Conservation (phyloP, 1,284 basidiomycete genomes). For the Ceratobasidium sp. region DNA sequence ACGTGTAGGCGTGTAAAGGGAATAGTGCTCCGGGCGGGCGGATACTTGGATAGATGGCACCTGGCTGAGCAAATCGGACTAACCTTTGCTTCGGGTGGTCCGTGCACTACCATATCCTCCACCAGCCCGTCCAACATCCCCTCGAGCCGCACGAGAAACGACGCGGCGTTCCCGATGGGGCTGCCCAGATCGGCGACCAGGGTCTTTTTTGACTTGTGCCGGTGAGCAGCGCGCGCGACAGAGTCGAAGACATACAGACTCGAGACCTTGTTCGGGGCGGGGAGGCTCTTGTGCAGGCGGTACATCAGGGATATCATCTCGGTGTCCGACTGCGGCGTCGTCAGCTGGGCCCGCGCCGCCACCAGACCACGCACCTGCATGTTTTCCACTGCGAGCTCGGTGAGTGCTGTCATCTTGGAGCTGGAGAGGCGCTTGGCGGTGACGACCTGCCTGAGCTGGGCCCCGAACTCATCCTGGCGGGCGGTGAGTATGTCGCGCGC, state of each 20-base stretch:
- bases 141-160: slow-evolving; percentile 86
- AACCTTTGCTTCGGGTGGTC: slow-evolving; percentile 81
- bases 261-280: slow-evolving; percentile 73
- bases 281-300: slow-evolving; percentile 82
- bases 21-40: slow-evolving; percentile 2
- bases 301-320: slow-evolving; percentile 86
- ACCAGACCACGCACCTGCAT: slow-evolving; percentile 67
- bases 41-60: slow-evolving; percentile 24
- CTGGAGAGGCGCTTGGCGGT: slow-evolving; percentile 82
- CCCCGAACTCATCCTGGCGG: slow-evolving; percentile 75
- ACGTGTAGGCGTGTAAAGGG: slow-evolving; percentile 7
- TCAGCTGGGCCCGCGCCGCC: slow-evolving; percentile 31
- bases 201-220: slow-evolving; percentile 69
- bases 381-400: slow-evolving; percentile 74
- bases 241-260: slow-evolving; percentile 93
- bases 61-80: slow-evolving; percentile 57
- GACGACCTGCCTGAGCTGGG: slow-evolving; percentile 80
- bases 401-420: slow-evolving; percentile 81
- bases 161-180: slow-evolving; percentile 75
- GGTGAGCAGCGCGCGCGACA: slow-evolving; percentile 76
- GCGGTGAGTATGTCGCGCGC: not conserved
- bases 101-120: slow-evolving; percentile 76
- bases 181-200: slow-evolving; percentile 66
- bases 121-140: slow-evolving; percentile 85
- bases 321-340: slow-evolving; percentile 72